Percentiles rank a stretch among this genome's conserved stretches.
Evolutionary conservation across 257 asterid genomes (phyloP).

Genomic region (Forsythia suspensa): DNA sequence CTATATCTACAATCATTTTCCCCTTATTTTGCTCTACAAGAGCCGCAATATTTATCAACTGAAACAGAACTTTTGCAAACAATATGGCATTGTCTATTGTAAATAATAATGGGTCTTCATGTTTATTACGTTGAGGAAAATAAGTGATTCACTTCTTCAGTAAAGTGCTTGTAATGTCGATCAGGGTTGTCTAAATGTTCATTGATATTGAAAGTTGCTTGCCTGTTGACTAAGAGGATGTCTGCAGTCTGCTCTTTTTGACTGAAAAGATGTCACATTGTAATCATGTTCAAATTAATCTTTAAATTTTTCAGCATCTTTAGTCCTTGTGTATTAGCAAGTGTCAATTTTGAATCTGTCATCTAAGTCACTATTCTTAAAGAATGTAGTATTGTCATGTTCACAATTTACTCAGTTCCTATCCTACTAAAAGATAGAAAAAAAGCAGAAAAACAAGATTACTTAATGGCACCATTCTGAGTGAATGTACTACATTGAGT

Average conservation of each 20-base stretch:
- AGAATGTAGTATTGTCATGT: background rate
- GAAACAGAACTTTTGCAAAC: background rate
- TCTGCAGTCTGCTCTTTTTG: background rate
- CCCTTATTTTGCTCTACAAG: background rate
- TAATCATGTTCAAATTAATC: background rate
- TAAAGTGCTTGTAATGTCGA: background rate
- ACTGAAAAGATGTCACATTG: background rate
- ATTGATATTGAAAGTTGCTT: background rate
- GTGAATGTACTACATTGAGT: background rate
- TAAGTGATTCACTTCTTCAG: background rate
- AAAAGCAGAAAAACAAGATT: background rate
- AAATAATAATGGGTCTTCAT: background rate
- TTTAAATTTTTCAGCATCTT: background rate
- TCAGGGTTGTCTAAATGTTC: background rate
- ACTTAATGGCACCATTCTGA: background rate
- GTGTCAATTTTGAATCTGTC: background rate
- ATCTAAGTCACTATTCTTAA: no score
- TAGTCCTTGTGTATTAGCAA: background rate
- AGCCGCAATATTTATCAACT: background rate
- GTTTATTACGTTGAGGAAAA: background rate
- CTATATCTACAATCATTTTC: slow-evolving; percentile 2
- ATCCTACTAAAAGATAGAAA: background rate
- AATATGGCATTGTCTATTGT: background rate
- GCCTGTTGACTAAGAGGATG: background rate
- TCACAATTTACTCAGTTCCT: background rate